Evolutionary conservation across 371 early-diverging fungal species (phyloP), one percentile per base, ranked within the genome.

Genomic region (Mortierella polycephala): DNA sequence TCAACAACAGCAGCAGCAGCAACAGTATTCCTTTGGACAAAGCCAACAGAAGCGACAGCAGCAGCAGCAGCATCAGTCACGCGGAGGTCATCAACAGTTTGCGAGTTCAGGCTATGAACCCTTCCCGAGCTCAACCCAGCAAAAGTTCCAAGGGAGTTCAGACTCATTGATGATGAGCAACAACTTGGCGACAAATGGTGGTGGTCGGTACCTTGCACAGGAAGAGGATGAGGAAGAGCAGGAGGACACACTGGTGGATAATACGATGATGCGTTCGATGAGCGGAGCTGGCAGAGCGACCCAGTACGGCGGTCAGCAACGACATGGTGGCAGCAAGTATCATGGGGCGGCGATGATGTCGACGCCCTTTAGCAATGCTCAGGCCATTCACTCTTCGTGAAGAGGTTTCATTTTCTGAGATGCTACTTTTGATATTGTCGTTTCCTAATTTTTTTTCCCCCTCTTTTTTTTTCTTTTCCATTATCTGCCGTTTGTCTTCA

Each of bases 221-320:
- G 66, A 64, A 54, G 76, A 70, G 0, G 76, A 75, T 7, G 76
- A 70, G 20, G 75, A 74, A 13, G 76, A 75, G 64, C 60, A 70
- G 9, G 76, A 75, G 60, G 67, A 70, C 42, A 74, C 75, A 23
- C 50, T 74, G 65, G 75, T 74, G n/a, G 75, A 74, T 13, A 65
- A 56, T 44, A 64, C 63, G 39, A 63, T 70, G 71, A 58, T 67
- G 64, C 67, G 67, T 39, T 62, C 67, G 41, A 70, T 70, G 71
- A 37, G 62, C 37, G 73, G 65, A 39, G 54, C 60, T 8, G 55
- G 67, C 10, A n/a, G 20, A 21, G 1, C 21, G 14, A 44, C 14
- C 8, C 56, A 55, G 7, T 60, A 63, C 12, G 61, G 61, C 16
- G 39, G 20, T 1, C 57, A 52, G 16, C 47, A 62, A 16, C 62